Evolutionary conservation across 2,329 filamentous ascomycete genomes (phyloP).

Genomic region (Cordyceps farinosa): DNA sequence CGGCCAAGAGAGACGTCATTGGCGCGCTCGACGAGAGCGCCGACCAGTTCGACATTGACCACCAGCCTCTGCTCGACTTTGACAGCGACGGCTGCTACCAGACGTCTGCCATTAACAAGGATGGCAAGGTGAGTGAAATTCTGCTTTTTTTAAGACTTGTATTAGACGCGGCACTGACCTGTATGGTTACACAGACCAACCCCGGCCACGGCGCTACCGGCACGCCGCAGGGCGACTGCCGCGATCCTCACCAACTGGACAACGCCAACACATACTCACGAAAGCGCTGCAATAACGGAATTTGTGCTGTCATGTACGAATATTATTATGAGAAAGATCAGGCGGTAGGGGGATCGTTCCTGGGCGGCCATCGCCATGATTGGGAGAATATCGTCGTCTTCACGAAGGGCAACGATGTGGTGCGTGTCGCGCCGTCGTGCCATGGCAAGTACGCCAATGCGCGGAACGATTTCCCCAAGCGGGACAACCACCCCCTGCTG

Average conservation of each 20-base stretch:
- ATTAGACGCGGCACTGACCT: neutral
- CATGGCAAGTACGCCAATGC: conserved; percentile 26
- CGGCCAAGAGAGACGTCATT: conserved; percentile 26
- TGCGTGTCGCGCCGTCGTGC: conserved; percentile 30
- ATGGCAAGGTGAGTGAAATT: conserved; percentile 27
- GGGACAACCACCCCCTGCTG: conserved; percentile 24
- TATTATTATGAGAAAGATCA: conserved; percentile 46
- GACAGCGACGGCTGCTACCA: conserved; percentile 43
- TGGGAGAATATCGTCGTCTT: conserved; percentile 41
- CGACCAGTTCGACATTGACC: conserved; percentile 31
- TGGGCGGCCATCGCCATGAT: conserved; percentile 39
- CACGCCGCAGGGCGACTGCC: conserved; percentile 29
- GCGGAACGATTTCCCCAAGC: conserved; percentile 23
- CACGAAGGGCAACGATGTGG: conserved; percentile 23
- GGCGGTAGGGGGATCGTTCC: conserved; percentile 29
- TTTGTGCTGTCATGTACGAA: conserved; percentile 31
- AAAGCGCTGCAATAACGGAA: conserved; percentile 32
- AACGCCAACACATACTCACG: conserved; percentile 33
- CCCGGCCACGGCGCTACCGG: conserved; percentile 27
- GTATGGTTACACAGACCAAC: conserved; percentile 24
- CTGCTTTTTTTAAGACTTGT: neutral
- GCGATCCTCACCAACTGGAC: conserved; percentile 29
- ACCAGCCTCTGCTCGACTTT: conserved; percentile 38
- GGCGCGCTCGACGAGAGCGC: conserved; percentile 32
- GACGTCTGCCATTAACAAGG: conserved; percentile 41